Evolutionary conservation across 352 stramenopile genomes (phyloP).

Genomic region (Peronospora belbahrii): DNA sequence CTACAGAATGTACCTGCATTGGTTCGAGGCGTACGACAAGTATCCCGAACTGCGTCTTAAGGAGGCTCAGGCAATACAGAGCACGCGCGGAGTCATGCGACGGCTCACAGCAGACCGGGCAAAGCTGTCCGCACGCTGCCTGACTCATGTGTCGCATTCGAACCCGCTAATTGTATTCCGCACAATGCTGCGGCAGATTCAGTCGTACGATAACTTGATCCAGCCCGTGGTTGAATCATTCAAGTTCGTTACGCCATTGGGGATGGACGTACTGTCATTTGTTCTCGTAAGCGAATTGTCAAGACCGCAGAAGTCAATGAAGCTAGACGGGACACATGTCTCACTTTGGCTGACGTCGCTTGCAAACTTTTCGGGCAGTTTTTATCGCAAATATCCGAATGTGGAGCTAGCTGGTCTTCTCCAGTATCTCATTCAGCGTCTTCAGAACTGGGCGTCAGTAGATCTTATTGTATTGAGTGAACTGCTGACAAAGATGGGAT

Average conservation of each 20-base stretch:
- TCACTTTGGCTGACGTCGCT: constrained; percentile 91
- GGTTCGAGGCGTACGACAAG: constrained; percentile 54
- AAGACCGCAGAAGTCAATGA: constrained; percentile 80
- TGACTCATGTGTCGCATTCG: constrained; percentile 87
- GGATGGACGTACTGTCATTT: constrained; percentile 91
- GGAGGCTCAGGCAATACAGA: constrained; percentile 60
- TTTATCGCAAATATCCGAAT: constrained; percentile 90
- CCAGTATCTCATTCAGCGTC: constrained; percentile 84
- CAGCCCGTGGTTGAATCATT: constrained; percentile 93
- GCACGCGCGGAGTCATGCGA: constrained; percentile 70
- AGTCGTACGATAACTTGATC: constrained; percentile 97
- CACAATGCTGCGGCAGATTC: constrained; percentile 92
- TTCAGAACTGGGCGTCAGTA: constrained; percentile 79
- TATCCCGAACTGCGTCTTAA: constrained; percentile 56
- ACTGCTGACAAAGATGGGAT: constrained; percentile 83
- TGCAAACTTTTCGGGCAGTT: constrained; percentile 90
- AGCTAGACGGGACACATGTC: constrained; percentile 86
- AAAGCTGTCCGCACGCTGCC: constrained; percentile 59
- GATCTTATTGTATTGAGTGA: constrained; percentile 86
- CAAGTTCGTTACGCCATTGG: constrained; percentile 89
- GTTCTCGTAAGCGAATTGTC: constrained; percentile 88
- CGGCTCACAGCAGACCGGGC: constrained; percentile 73
- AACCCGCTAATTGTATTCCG: constrained; percentile 92
- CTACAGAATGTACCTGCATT: constrained; percentile 77
- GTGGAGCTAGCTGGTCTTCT: constrained; percentile 89